Evolutionary conservation across 768 basidiomycete species (phyloP), one percentile per base, ranked within the genome.

Genomic region (Collybia mongolica): DNA sequence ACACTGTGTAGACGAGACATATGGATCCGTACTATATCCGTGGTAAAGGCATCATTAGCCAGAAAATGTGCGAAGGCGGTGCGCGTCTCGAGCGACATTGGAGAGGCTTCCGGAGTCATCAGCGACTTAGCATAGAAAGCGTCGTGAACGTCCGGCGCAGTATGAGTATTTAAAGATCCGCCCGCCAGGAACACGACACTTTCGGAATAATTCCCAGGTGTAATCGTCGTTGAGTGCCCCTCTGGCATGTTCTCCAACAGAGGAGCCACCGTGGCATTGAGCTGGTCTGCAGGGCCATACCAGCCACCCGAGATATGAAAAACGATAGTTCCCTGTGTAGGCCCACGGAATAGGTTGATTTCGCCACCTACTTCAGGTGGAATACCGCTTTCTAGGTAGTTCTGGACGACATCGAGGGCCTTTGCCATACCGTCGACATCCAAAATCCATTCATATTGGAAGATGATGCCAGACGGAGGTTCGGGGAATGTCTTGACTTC

Each of bases 401-500:
- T 54, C 44, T 77, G 72, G 54, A 68, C 72, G 0, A 65, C 55
- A 2, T 59, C 54, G 15, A 74, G 56, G 0, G 64, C 68, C 9
- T 61, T 58, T 4, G 70, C 63, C 0, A 73, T 72, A 0, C 56
- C 54, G 0, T 61, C 38, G 2, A 62, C 56, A 36, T 62, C 54
- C 23, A 76, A 55, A 42, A 65, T 59, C 74, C 74, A 79, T 1
- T 52, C 44, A 46, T 75, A 74, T 42, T 63, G 49, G 36, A 54
- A 60, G 24, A 58, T 53, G 1, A 54, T 60, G 1, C 54, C 40
- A 9, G 52, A 50, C 19, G 50, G 47, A 2, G 62, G 60, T 19
- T 50, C 51, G 1, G 48, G 46, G 43, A 58, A 60, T 18, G 59
- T 58, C 7, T 49, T 51, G 44, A 60, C 43, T 20, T 54, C 48